Conservation (phyloP, 1,284 basidiomycete genomes). For the Cryptococcus neoformans region DNA sequence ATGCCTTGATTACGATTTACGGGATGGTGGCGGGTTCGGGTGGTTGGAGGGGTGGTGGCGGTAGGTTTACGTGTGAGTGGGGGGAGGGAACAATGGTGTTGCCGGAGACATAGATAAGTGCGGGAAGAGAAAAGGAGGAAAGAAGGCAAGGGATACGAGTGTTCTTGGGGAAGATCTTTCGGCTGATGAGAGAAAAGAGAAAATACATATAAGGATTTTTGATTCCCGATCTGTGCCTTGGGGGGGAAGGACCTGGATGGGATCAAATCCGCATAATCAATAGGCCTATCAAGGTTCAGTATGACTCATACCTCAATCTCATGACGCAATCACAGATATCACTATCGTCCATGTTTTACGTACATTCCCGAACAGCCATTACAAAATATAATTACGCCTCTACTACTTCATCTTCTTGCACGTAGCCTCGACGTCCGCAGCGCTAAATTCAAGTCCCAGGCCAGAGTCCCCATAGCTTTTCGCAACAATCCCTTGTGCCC, state of each 20-base stretch:
- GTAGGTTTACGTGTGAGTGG: too few relatives aligned
- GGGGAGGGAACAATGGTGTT: too few relatives aligned
- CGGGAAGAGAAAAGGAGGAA: too few relatives aligned
- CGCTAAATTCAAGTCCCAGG: slow-evolving; percentile 67
- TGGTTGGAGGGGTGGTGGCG: too few relatives aligned
- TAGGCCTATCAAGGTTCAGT: background rate
- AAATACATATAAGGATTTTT: background rate
- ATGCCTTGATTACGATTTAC: too few relatives aligned
- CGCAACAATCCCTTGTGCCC: slow-evolving; percentile 64
- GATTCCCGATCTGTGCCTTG: too few relatives aligned
- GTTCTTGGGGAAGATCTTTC: background rate
- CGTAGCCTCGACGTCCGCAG: slow-evolving; percentile 69
- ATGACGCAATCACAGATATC: background rate
- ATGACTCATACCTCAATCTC: background rate
- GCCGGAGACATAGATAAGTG: too few relatives aligned
- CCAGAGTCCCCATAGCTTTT: slow-evolving; percentile 74
- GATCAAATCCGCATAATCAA: background rate
- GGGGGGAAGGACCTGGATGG: background rate
- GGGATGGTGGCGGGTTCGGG: too few relatives aligned
- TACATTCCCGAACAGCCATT: background rate
- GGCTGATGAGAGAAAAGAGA: background rate
- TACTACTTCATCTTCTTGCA: slow-evolving; percentile 57
- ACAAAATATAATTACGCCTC: background rate
- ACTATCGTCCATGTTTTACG: background rate
- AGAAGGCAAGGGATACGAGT: too few relatives aligned